phyloP scores from a whole-genome alignment of 2,329 filamentous ascomycete species.

The Alternaria longipes region DNA sequence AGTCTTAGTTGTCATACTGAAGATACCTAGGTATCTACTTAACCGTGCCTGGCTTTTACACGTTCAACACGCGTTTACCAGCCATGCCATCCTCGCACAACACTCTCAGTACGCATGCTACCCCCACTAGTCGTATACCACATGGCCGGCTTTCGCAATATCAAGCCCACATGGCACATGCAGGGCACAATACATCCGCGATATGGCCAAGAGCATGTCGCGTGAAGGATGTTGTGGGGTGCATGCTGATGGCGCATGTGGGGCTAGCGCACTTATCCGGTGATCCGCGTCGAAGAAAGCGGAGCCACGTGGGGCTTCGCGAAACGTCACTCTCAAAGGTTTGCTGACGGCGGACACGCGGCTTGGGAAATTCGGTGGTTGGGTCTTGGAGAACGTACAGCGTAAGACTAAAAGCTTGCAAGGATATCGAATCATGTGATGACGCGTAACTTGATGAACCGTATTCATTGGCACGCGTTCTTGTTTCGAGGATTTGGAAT shows the following conservation, averaged over 20 bases:
- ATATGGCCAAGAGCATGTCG: conserved; percentile 2
- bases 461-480: not conserved
- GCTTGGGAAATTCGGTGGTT: conserved; percentile 2
- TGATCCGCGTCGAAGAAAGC: not conserved
- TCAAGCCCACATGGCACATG: conserved; percentile 10
- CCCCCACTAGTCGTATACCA: not conserved
- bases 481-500: not conserved
- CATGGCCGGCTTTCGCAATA: conserved; percentile 1
- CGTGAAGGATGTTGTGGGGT: conserved; percentile 10
- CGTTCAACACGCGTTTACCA: not conserved
- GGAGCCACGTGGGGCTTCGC: conserved; percentile 4
- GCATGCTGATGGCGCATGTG: conserved; percentile 22
- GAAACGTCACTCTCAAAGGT: not conserved
- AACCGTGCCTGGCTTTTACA: not conserved
- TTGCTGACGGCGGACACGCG: not conserved
- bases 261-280: conserved; percentile 30
- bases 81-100: not conserved
- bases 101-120: not conserved
- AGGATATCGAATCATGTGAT: not conserved
- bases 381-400: not conserved
- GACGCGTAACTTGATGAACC: not conserved
- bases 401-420: not conserved
- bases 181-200: not conserved
- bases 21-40: not conserved
- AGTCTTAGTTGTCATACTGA: not conserved